These are phyloP conservation scores for Ambrosiella xylebori DNA, from an alignment of 2,329 filamentous ascomycete genomes.

Conservation along the genomic window DNA sequence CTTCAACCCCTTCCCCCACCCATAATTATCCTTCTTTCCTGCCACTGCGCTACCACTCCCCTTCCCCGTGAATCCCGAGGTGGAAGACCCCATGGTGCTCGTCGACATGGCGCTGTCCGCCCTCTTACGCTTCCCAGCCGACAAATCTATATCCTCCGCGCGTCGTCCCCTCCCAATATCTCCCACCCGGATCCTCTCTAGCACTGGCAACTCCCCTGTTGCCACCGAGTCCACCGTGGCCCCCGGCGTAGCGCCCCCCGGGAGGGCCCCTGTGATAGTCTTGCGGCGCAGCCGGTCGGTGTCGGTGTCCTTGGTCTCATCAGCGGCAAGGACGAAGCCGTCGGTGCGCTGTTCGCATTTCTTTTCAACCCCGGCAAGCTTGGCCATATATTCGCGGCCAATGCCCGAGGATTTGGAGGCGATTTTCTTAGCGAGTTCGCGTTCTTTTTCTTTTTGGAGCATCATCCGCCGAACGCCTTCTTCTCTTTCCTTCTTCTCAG, in stretches of 20 bases:
- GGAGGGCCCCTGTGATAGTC: background rate
- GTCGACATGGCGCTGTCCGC: conserved; percentile 29
- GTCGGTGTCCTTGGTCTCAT: background rate
- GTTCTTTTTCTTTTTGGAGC: conserved; percentile 51
- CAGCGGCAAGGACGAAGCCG: background rate
- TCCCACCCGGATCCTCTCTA: conserved; percentile 21
- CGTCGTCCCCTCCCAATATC: conserved; percentile 24
- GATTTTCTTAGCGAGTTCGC: conserved; percentile 52
- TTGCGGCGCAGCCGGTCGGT: background rate
- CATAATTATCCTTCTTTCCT: conserved; percentile 16
- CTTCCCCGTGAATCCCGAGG: conserved; percentile 16
- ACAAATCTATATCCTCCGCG: conserved; percentile 34
- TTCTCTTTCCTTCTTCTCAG: conserved; percentile 42
- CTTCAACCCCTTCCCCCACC: conserved; percentile 39
- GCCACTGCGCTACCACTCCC: conserved; percentile 16
- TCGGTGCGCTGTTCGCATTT: background rate
- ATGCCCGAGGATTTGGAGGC: conserved; percentile 39
- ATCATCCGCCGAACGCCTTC: conserved; percentile 50
- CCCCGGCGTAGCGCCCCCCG: background rate
- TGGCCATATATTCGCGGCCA: conserved; percentile 52
- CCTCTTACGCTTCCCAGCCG: conserved; percentile 45
- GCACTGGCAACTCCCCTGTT: background rate
- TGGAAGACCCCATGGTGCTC: conserved; percentile 16
- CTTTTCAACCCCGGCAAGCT: background rate
- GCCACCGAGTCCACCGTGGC: background rate